Evolutionary conservation across 768 basidiomycete genomes (phyloP).

Genomic region (Podaxis rugospora): DNA sequence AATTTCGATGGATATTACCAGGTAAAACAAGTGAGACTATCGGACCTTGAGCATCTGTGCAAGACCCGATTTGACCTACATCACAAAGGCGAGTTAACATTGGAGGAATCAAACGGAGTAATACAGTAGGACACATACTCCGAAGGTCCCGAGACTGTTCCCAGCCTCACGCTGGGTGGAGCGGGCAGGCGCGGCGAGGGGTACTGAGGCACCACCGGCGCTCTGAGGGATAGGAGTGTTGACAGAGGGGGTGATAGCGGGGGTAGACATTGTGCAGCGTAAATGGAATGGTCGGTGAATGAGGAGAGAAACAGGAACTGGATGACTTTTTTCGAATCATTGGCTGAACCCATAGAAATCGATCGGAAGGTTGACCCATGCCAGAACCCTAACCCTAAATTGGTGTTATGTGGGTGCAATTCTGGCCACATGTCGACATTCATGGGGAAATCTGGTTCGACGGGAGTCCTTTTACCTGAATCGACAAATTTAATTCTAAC

Average conservation of each 20-base stretch:
- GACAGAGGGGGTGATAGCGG: slow-evolving; percentile 22
- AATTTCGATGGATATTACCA: slow-evolving; percentile 7
- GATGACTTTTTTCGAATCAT: slow-evolving; percentile 11
- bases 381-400: slow-evolving; percentile 27
- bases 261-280: slow-evolving; percentile 23
- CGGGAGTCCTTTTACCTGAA: neutral
- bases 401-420: slow-evolving; percentile 11
- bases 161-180: slow-evolving; percentile 46
- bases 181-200: slow-evolving; percentile 49
- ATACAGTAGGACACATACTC: slow-evolving; percentile 35
- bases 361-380: slow-evolving; percentile 15
- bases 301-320: slow-evolving; percentile 2
- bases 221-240: slow-evolving; percentile 34
- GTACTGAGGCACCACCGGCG: slow-evolving; percentile 34
- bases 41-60: slow-evolving; percentile 94
- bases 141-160: slow-evolving; percentile 68
- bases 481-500: neutral
- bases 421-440: neutral
- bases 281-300: slow-evolving; percentile 10
- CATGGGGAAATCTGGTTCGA: neutral
- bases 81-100: slow-evolving; percentile 2
- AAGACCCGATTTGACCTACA: slow-evolving; percentile 85
- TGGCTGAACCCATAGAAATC: slow-evolving; percentile 15
- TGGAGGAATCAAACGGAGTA: slow-evolving; percentile 7
- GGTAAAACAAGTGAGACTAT: slow-evolving; percentile 9